A percentile compares a stretch with the other conserved stretches of the same genome.
phyloP scores from a whole-genome alignment of 2,329 filamentous ascomycete species.

The Xylaria multiplex region DNA sequence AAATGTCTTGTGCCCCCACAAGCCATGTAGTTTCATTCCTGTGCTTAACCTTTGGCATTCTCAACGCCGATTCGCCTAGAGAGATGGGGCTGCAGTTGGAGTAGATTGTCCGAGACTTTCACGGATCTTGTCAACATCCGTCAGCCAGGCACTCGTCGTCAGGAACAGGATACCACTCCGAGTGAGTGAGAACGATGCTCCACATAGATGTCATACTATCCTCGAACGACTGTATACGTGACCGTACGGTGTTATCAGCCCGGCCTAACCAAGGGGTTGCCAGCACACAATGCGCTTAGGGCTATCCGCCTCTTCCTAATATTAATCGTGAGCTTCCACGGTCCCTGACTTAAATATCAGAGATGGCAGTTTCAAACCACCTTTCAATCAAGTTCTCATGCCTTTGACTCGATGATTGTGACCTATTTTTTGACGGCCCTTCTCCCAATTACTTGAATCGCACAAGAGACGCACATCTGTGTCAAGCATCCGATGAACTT shows the following conservation, averaged over 20 bases:
- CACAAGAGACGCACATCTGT: slow-evolving; percentile 37
- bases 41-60: slow-evolving; percentile 25
- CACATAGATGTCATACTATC: slow-evolving; percentile 9
- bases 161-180: slow-evolving; percentile 16
- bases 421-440: slow-evolving; percentile 37
- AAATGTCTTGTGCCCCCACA: slow-evolving; percentile 23
- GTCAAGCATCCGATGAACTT: slow-evolving; percentile 26
- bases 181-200: slow-evolving; percentile 9
- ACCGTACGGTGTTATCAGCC: slow-evolving; percentile 9
- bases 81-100: slow-evolving; percentile 29
- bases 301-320: slow-evolving; percentile 22
- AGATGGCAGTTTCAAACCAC: slow-evolving; percentile 29
- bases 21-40: slow-evolving; percentile 28
- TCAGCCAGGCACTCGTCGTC: slow-evolving; percentile 22
- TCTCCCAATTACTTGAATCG: slow-evolving; percentile 33
- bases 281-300: slow-evolving; percentile 23
- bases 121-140: slow-evolving; percentile 26
- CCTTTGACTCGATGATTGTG: slow-evolving; percentile 34
- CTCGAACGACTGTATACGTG: slow-evolving; percentile 23
- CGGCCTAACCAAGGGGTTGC: slow-evolving; percentile 19
- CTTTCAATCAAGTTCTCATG: slow-evolving; percentile 34
- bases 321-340: slow-evolving; percentile 14
- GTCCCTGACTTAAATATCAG: slow-evolving; percentile 15
- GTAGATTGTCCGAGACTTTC: slow-evolving; percentile 21
- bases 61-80: slow-evolving; percentile 30